Conservation (phyloP, 768 basidiomycete species). For the Megacollybia marginata region DNA sequence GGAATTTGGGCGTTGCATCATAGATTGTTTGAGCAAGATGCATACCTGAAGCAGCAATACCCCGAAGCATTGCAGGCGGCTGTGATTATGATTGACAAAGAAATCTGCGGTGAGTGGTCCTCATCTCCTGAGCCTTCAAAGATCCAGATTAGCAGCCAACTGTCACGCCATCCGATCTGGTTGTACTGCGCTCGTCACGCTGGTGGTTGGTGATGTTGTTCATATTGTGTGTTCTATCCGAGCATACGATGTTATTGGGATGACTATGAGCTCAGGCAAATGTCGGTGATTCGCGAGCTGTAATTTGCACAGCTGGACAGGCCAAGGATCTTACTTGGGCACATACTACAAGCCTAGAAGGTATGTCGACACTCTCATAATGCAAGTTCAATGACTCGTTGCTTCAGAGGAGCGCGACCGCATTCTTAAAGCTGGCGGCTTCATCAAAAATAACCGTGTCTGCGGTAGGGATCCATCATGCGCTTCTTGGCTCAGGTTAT, state of each 20-base stretch:
- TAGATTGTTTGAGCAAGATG: conserved; percentile 60
- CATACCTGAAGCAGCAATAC: conserved; percentile 66
- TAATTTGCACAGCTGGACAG: too few species aligned
- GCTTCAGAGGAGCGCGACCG: too few species aligned
- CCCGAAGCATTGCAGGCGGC: conserved; percentile 76
- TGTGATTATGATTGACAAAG: conserved; percentile 92
- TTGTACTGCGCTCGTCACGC: too few species aligned
- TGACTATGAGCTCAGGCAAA: conserved; percentile 31
- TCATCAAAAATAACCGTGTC: too few species aligned
- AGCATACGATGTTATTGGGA: conserved; percentile 1
- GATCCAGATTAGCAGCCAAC: conserved; percentile 66
- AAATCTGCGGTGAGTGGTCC: conserved; percentile 61
- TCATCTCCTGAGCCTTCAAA: conserved; percentile 8
- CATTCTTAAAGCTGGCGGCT: too few species aligned
- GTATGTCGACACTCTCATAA: conserved; percentile 75
- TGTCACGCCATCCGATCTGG: too few species aligned
- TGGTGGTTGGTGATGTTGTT: too few species aligned
- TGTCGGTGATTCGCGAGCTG: too few species aligned
- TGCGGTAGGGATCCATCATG: conserved; percentile 71
- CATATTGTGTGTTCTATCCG: too few species aligned
- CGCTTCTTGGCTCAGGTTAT: background rate
- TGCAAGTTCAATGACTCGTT: conserved; percentile 96
- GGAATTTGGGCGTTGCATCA: conserved; percentile 87
- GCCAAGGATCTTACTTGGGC: too few species aligned
- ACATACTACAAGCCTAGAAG: too few species aligned